A percentile compares a stretch with the other conserved stretches of the same genome.
These are phyloP conservation scores for Geranomyces michiganensis DNA, from an alignment of 192 early-diverging fungal genomes.

Conservation along the genomic window DNA sequence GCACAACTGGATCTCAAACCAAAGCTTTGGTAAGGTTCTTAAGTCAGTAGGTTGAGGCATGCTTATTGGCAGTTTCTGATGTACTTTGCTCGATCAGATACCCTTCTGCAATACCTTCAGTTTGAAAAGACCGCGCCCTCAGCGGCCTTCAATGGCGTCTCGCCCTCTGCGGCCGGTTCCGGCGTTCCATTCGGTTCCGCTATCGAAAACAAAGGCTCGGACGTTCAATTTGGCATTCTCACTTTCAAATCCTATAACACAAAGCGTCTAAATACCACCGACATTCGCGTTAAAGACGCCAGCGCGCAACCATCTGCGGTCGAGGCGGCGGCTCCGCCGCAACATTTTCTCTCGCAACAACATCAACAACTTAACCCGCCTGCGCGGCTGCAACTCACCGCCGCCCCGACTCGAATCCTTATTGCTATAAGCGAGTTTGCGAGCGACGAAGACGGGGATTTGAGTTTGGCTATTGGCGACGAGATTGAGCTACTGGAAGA, in stretches of 20 bases:
- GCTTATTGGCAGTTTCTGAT: not conserved
- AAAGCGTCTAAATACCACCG: not conserved
- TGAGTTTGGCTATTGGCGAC: constrained; percentile 14
- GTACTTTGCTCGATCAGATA: not conserved
- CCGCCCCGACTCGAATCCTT: not conserved
- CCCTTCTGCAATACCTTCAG: constrained; percentile 17
- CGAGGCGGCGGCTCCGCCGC: not conserved
- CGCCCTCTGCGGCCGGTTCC: constrained; percentile 1
- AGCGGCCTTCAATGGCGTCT: constrained; percentile 9
- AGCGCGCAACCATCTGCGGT: not conserved
- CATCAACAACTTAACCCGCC: no score
- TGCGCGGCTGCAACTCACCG: no score
- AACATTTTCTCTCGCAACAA: no score
- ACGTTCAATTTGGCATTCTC: not conserved
- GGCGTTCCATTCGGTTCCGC: not conserved
- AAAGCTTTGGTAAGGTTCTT: constrained; percentile 26
- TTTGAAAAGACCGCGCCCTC: constrained; percentile 24
- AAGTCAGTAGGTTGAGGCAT: no score
- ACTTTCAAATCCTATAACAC: constrained; percentile 4
- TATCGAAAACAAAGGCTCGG: not conserved
- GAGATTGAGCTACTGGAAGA: constrained; percentile 26
- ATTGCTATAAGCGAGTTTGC: constrained; percentile 26
- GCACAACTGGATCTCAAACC: constrained; percentile 16
- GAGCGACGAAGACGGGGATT: constrained; percentile 23
- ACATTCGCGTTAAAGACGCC: not conserved